Evolutionary conservation across 805 yeast species (phyloP).

Genomic region (Monosporozyma siamensis): DNA sequence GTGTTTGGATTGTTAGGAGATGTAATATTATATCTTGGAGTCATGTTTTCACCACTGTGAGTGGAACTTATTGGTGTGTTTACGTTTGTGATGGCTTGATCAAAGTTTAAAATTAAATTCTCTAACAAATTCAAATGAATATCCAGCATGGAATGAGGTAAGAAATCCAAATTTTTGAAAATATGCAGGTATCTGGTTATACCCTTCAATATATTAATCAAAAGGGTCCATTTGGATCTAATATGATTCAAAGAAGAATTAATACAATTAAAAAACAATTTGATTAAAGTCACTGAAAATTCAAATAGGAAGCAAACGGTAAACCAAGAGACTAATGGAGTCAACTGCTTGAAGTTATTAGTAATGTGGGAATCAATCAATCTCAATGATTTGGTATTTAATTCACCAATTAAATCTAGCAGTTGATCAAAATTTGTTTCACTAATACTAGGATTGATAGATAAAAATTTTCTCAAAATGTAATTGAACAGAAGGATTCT

Average conservation of each 20-base stretch:
- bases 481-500: neutral
- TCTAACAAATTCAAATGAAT: conserved; percentile 2
- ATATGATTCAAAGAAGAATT: neutral
- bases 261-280: neutral
- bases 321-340: conserved; percentile 6
- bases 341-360: conserved; percentile 5
- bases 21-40: too few relatives aligned
- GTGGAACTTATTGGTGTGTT: conserved; percentile 1
- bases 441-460: neutral
- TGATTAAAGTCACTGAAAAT: conserved; percentile 4
- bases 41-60: too few relatives aligned
- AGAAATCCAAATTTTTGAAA: conserved; percentile 3
- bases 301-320: conserved; percentile 1
- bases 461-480: conserved; percentile 3
- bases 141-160: conserved; percentile 2
- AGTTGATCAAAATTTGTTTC: neutral
- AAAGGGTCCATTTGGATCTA: neutral
- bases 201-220: conserved; percentile 1
- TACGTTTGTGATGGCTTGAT: conserved; percentile 1
- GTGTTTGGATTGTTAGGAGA: too few relatives aligned
- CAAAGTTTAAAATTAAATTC: conserved; percentile 1
- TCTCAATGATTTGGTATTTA: conserved; percentile 1
- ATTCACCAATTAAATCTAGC: conserved; percentile 1
- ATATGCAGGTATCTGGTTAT: conserved; percentile 4
- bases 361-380: conserved; percentile 7